phyloP scores from a whole-genome alignment of 2,329 filamentous ascomycete species.

The Hypoxylon rubiginosum region DNA sequence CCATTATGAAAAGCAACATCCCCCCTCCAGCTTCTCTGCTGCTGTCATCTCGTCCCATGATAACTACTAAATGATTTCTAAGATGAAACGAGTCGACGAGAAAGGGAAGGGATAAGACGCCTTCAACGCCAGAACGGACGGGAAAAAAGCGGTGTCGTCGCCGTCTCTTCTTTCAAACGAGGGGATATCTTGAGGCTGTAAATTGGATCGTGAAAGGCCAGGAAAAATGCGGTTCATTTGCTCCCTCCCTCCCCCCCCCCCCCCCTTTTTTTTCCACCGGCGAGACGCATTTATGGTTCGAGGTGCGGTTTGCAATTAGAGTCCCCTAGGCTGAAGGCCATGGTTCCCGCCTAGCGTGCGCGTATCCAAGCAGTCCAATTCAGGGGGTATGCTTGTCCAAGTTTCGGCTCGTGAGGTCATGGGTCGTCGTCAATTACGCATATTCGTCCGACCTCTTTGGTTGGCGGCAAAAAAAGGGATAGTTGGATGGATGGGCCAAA shows the following conservation, averaged over 20 bases:
- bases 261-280: neutral
- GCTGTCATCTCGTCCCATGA: conserved; percentile 20
- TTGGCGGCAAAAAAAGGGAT: conserved; percentile 3
- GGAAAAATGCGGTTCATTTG: conserved; percentile 28
- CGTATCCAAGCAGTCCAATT: conserved; percentile 35
- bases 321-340: conserved; percentile 6
- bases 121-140: conserved; percentile 44
- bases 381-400: conserved; percentile 24
- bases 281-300: conserved; percentile 11
- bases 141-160: conserved; percentile 28
- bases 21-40: neutral
- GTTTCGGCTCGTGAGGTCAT: conserved; percentile 18
- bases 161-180: conserved; percentile 43
- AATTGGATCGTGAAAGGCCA: conserved; percentile 29
- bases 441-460: conserved; percentile 8
- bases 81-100: conserved; percentile 28
- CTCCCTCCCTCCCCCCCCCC: too few species aligned
- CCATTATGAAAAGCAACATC: conserved; percentile 8
- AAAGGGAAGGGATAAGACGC: conserved; percentile 39
- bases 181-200: conserved; percentile 41
- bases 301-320: conserved; percentile 15
- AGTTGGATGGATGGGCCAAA: conserved; percentile 26
- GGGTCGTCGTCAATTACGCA: conserved; percentile 18
- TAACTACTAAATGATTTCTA: conserved; percentile 35
- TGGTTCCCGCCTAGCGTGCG: conserved; percentile 10